Percentiles rank a stretch among this genome's conserved stretches.
Evolutionary conservation across 2,329 filamentous ascomycete genomes (phyloP).

Genomic region (Biscogniauxia mediterranea): DNA sequence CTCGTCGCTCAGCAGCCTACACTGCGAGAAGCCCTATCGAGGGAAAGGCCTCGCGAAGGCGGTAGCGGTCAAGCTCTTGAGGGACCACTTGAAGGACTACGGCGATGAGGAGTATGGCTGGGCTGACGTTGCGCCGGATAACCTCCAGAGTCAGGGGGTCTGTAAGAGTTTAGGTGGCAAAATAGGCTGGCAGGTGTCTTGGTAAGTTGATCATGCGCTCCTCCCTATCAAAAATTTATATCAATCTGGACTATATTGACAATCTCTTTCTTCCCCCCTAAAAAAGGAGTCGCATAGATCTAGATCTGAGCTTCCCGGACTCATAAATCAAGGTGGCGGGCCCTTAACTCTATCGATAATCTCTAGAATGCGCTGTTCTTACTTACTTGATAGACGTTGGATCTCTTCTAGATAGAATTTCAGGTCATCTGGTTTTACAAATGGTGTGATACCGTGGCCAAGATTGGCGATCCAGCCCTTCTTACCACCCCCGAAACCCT

Average conservation of each 20-base stretch:
- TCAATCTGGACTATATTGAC: background rate
- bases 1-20: conserved; percentile 58
- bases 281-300: conserved; percentile 27
- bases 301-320: conserved; percentile 27
- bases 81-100: conserved; percentile 45
- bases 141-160: conserved; percentile 59
- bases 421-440: conserved; percentile 89
- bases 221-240: background rate
- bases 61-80: conserved; percentile 57
- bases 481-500: conserved; percentile 73
- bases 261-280: conserved; percentile 9
- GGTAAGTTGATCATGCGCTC: conserved; percentile 42
- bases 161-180: conserved; percentile 61
- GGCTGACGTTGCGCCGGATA: conserved; percentile 63
- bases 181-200: conserved; percentile 55
- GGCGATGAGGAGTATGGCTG: conserved; percentile 52
- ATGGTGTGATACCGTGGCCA: conserved; percentile 93
- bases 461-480: conserved; percentile 97
- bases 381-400: conserved; percentile 62
- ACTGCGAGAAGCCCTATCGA: conserved; percentile 60
- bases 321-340: conserved; percentile 4
- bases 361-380: conserved; percentile 4
- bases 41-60: conserved; percentile 62
- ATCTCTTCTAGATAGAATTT: conserved; percentile 94
- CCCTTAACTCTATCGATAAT: background rate